Base-by-base conservation (phyloP, 805 yeast species). In the Saccharomycopsis fermentans region DNA sequence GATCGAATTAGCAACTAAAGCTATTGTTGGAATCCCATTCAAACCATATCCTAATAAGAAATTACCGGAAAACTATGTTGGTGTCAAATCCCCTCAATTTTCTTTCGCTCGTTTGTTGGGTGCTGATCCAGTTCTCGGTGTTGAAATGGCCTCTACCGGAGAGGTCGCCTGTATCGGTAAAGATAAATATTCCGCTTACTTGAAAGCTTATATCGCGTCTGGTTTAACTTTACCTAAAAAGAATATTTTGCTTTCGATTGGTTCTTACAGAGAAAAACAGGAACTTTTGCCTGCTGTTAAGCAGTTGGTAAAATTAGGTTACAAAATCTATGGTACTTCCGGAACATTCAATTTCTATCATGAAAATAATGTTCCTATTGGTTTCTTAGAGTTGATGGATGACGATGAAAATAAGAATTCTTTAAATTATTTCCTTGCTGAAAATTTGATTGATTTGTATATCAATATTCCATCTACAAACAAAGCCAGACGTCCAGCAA, bases 131-230 rank as follows among this genome's bases (percentile, higher is more conserved):
- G 90, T 92, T 62, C 78, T 92, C 65, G 98, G 98, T 76, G 98
- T 92, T 64, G 98, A 92, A 76, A 92, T 92, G 98, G 97, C 98
- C 19, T 92, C 97, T 34, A 92, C 98, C 62, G 98, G 98, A 80
- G 98, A 90, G 74, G 97, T 91, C 69, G 99, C 99, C 55, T 82
- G 95, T 63, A 92, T 94, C 70, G 99, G 99, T 68, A 90, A 81
- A 69, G 86, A 91, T 78, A 92, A 92, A 74, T 91, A 90, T 70
- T 99, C 95, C 77, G 99, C 99, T 24, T 94, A 94, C 77, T 74
- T 94, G 75, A 95, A 94, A 76, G 87, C 97, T 34, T 79, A 94
- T 73, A 79, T 94, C 60, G 90, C 99, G 14, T 90, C 97, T 58
- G 99, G 99, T 19, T 90, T 94, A 83, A 84, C 83, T 69, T 76